Base-by-base conservation (phyloP, 768 basidiomycete species). In the Scleroderma citrinum region DNA sequence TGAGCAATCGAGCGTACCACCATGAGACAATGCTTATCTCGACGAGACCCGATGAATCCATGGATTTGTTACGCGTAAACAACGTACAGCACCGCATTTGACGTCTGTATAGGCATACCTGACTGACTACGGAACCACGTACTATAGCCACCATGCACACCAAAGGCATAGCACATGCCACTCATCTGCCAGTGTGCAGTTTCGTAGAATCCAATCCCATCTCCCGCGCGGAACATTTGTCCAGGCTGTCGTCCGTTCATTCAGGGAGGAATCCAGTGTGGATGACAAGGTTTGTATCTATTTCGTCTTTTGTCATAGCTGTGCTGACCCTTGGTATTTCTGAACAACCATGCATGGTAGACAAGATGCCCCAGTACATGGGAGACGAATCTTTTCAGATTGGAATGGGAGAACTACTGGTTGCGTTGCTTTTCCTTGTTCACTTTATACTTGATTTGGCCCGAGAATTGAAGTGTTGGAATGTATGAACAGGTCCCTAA, bases 11-110 rank as follows among this genome's bases (percentile, higher is more conserved):
- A 24, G 92, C 93, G 7, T 98, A 97, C 69, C 95, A 98, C 58
- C 96, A 99, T 58, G 96, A 96, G 0, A 99, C 96, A 14, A 99
- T 99, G 96, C 79, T 99, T 21, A 87, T 98, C 20, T 85, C 89
- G 7, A 92, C 92, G 3, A 69, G 76, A 40, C 75, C 97, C 24
- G 72, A 77, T 31, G 75, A 78, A 5, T 70, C 98, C 7, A 86
- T 88, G 0, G 79, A 86, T 52, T 67, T 92, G 11, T 71, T 98
- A 43, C 79, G 72, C 12, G 73, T 76, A 0, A 69, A 77, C 47
- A 86, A 87, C 70, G 90, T 87, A 51, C 47, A 72, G 8, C 20
- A 16, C 39, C n/a, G 46, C 19, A 58, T 29, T 29, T 29, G 26
- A 29, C 8, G 8, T 29, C 26, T 29, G 26, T 29, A 8, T 8